Base-by-base conservation (phyloP, 2,329 filamentous ascomycete species). In the Verticillium nonalfalfae region DNA sequence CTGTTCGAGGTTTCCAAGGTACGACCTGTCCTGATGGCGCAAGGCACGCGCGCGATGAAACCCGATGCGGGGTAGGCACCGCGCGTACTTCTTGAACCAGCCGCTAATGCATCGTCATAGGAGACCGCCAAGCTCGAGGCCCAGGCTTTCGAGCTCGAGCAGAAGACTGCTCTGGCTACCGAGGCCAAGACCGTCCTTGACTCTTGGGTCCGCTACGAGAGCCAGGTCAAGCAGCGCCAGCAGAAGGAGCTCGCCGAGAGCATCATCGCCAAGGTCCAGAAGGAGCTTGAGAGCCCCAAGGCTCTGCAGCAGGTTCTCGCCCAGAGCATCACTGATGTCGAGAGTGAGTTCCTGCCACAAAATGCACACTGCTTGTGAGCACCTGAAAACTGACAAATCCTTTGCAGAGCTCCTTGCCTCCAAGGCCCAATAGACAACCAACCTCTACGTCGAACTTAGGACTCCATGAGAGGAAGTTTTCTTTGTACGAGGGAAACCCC, bases 1-100 rank as follows among this genome's bases (percentile, higher is more conserved):
- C 88, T 99, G 63, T 99, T 99, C 76, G 91, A 92, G 76, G 93
- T 99, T 71, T 99, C 95, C 74, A 98, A 97, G 93, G 94, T 96
- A 83, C 70, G 80, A 34, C 33, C 45, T 52, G n/a, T 52, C 45
- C 34, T 15, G 45, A 36, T 36, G 45, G 39, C 59, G 58, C 31
- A 55, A 31, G 15, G n/a, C 55, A 34, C 39, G 38, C 40, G 60
- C 4, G 26, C 50, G 59, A 50, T 52, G 15, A 58, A 36, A 10
- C 11, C 9, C 7, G 45, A 21, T 52, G 45, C 45, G 45, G 45
- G 45, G 45, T 52, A 52, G 45, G 18, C 18, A 18, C 11, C 18
- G 11, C 45, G 18, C 45, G 13, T 52, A 9, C 4, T 31, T 21
- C 4, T 31, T 21, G n/a, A 10, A 21, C 21, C 21, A 9, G n/a